These are phyloP conservation scores for Dipodascus geniculatus DNA, from an alignment of 805 yeast genomes.

Conservation along the genomic window DNA sequence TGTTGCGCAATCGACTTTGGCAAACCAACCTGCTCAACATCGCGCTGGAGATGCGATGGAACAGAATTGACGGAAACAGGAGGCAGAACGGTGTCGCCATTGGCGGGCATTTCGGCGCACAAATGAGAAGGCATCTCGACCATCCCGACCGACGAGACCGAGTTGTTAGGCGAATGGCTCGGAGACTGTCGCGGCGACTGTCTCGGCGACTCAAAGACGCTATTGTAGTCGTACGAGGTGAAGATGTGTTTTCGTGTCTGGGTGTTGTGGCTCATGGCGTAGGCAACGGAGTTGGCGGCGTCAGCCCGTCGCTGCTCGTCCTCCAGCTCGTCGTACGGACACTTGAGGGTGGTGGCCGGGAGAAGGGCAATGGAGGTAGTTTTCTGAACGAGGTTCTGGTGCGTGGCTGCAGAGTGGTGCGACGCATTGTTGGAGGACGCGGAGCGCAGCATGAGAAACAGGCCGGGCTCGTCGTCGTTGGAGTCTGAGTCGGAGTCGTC, in stretches of 20 bases:
- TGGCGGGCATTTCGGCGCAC: slow-evolving; percentile 1
- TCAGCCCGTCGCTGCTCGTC: slow-evolving; percentile 31
- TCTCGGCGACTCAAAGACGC: slow-evolving; percentile 17
- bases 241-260: slow-evolving; percentile 23
- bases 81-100: neutral
- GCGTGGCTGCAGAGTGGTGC: slow-evolving; percentile 17
- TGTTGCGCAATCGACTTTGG: neutral
- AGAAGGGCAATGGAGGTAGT: slow-evolving; percentile 52
- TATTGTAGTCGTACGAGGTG: slow-evolving; percentile 19
- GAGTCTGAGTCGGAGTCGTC: slow-evolving; percentile 32
- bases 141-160: neutral
- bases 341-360: slow-evolving; percentile 80
- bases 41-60: neutral
- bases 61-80: neutral
- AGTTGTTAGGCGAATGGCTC: slow-evolving; percentile 6
- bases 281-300: slow-evolving; percentile 22
- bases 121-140: neutral
- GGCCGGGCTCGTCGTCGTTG: slow-evolving; percentile 54
- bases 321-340: slow-evolving; percentile 55
- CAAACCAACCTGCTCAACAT: neutral
- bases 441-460: slow-evolving; percentile 44
- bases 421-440: slow-evolving; percentile 23
- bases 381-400: slow-evolving; percentile 5
- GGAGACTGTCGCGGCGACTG: slow-evolving; percentile 12
- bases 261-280: slow-evolving; percentile 61